Conservation (phyloP, 352 stramenopile species). For the Pythium brachiatum region DNA sequence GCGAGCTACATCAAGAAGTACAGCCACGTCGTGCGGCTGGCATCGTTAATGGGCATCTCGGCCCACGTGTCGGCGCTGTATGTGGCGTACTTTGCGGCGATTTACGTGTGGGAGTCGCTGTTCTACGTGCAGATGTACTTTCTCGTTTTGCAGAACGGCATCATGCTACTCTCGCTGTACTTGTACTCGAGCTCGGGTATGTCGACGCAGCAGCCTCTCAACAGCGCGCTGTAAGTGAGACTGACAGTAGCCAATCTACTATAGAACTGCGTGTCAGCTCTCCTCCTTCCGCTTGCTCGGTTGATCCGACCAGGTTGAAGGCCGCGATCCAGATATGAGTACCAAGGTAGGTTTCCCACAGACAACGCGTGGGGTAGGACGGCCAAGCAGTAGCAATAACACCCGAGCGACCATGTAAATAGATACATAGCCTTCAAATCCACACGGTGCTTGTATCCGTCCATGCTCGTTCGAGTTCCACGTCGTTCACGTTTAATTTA, state of each 20-base stretch:
- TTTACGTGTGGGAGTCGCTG: conserved; percentile 72
- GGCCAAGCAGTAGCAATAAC: conserved; percentile 12
- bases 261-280: not conserved
- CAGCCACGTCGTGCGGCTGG: conserved; percentile 54
- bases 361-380: not conserved
- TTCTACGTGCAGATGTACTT: conserved; percentile 82
- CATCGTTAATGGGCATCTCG: conserved; percentile 82
- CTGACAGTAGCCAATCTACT: not conserved
- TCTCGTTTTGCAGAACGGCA: conserved; percentile 57
- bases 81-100: conserved; percentile 60
- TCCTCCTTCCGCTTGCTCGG: not conserved
- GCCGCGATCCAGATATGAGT: not conserved
- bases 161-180: conserved; percentile 49
- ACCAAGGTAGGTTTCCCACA: not conserved
- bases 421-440: conserved; percentile 10
- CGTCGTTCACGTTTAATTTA: not conserved
- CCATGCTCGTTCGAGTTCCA: too few species aligned
- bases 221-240: conserved; percentile 20
- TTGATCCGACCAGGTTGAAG: not conserved
- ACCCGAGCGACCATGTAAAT: conserved; percentile 14
- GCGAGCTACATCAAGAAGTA: conserved; percentile 56
- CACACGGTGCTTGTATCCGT: too few species aligned
- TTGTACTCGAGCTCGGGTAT: conserved; percentile 70
- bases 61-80: conserved; percentile 73
- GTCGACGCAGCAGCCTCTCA: conserved; percentile 28